Base-by-base conservation (phyloP, 176 grass and related monocot genomes). In the Triticum urartu region DNA sequence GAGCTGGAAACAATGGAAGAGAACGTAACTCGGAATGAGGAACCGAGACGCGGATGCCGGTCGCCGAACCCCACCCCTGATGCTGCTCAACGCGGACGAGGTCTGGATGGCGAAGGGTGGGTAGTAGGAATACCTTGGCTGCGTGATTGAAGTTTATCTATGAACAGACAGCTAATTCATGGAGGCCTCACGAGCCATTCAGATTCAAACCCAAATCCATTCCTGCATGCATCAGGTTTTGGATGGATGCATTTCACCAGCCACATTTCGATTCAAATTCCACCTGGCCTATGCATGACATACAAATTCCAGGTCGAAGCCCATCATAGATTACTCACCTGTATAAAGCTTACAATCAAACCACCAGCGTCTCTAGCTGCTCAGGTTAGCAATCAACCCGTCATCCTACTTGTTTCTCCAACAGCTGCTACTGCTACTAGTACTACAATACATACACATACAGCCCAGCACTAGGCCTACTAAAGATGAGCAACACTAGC, bases 381-480 rank as follows among this genome's bases (percentile, higher is more conserved):
- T 32, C 28, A 5, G 39, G 42, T 84, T 78, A 71, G 74, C 64
- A 82, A 82, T 10, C 11, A 2, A 67, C 26, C 62, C 45, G 62
- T 48, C 66, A 20, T 28, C 66, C 8, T 36, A 32, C 5, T 64
- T 11, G 24, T 9, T 68, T 70, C 34, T 22, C 81, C 58, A 67
- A 62, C 67, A 81, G n/a, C 60, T 39, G 9, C 79, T 83, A 24
- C 32, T 13, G 17, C 78, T 83, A 32, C 65, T 87, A 81, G 61
- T 83, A 32, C 65, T 87, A 81, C 68, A 75, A 59, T 88, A 88
- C 79, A 59, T 88, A 88, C 79, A 84, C 34, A 75, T 75, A 80
- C 28, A 52, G 24, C 50, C 6, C 36, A 50, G 39, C 42, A 14
- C 65, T 56, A 56, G 0, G 17, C 79, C 72, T 78, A 78, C 72